phyloP scores from a whole-genome alignment of 1,139 yeast genomes.

The Blastobotrys aristatus region DNA sequence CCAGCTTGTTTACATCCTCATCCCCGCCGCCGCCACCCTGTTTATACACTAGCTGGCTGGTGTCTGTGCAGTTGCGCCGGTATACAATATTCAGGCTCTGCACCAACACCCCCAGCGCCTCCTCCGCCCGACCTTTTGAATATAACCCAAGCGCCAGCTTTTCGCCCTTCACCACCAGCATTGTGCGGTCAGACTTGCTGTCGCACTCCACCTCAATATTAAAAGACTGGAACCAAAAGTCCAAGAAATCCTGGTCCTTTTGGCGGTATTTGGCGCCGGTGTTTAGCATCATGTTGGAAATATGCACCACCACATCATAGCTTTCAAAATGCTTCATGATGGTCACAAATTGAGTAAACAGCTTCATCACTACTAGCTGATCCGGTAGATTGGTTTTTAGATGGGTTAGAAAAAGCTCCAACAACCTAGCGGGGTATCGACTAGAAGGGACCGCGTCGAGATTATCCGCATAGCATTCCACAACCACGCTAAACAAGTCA shows the following conservation, averaged over 20 bases:
- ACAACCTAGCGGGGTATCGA: conserved; percentile 12
- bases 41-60: neutral
- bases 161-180: conserved; percentile 16
- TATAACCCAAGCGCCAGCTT: conserved; percentile 16
- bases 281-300: conserved; percentile 21
- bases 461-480: conserved; percentile 3
- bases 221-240: conserved; percentile 20
- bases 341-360: conserved; percentile 3
- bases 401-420: conserved; percentile 10
- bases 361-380: neutral
- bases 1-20: conserved; percentile 6
- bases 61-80: neutral
- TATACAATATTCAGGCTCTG: conserved; percentile 11
- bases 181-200: conserved; percentile 9
- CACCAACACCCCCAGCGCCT: conserved; percentile 11
- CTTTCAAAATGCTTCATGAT: conserved; percentile 11
- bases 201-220: conserved; percentile 17
- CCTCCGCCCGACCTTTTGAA: conserved; percentile 8
- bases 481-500: conserved; percentile 2
- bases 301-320: conserved; percentile 15
- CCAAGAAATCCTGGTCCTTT: conserved; percentile 10
- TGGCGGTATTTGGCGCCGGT: conserved; percentile 18
- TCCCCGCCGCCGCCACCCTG: neutral
- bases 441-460: conserved; percentile 5
- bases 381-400: neutral